phyloP scores from a whole-genome alignment of 2,329 filamentous ascomycete genomes.

The Fusarium compactum region DNA sequence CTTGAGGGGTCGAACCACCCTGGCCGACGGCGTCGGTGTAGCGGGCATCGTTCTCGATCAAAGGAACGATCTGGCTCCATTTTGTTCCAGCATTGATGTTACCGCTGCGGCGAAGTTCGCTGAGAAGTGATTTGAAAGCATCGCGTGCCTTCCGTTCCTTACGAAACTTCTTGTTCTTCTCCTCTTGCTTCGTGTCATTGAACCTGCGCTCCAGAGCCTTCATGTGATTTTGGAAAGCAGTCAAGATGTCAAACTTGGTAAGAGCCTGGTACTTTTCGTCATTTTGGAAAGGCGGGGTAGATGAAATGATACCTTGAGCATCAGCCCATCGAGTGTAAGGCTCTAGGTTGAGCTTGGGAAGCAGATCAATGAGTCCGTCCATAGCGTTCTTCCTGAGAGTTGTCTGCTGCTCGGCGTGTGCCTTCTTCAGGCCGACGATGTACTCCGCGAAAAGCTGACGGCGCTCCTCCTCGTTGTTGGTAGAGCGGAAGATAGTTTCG shows the following conservation, averaged over 20 bases:
- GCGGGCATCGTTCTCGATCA: constrained; percentile 83
- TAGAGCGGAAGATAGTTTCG: constrained; percentile 94
- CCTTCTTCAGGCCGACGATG: constrained; percentile 83
- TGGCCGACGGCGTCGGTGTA: constrained; percentile 88
- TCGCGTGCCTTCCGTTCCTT: constrained; percentile 90
- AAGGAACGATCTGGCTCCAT: constrained; percentile 83
- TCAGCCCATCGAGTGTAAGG: constrained; percentile 96
- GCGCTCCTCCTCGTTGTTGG: constrained; percentile 87
- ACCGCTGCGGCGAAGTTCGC: constrained; percentile 78
- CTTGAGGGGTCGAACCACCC: constrained; percentile 84
- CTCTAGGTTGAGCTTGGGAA: constrained; percentile 85
- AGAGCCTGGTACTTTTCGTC: constrained; percentile 89
- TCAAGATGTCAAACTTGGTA: constrained; percentile 89
- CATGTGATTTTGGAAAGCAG: constrained; percentile 94
- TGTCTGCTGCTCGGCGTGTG: constrained; percentile 80
- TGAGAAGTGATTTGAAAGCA: constrained; percentile 78
- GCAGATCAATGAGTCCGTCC: constrained; percentile 81
- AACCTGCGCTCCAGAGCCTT: constrained; percentile 90
- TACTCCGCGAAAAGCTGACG: constrained; percentile 95
- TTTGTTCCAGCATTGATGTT: constrained; percentile 91
- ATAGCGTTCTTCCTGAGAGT: constrained; percentile 81
- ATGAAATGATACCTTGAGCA: constrained; percentile 84
- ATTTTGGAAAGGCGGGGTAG: constrained; percentile 79
- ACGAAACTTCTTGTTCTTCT: constrained; percentile 84
- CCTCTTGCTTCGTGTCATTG: constrained; percentile 89